Evolutionary conservation across 2,329 filamentous ascomycete genomes (phyloP).

Genomic region (Orbilia oligospora): DNA sequence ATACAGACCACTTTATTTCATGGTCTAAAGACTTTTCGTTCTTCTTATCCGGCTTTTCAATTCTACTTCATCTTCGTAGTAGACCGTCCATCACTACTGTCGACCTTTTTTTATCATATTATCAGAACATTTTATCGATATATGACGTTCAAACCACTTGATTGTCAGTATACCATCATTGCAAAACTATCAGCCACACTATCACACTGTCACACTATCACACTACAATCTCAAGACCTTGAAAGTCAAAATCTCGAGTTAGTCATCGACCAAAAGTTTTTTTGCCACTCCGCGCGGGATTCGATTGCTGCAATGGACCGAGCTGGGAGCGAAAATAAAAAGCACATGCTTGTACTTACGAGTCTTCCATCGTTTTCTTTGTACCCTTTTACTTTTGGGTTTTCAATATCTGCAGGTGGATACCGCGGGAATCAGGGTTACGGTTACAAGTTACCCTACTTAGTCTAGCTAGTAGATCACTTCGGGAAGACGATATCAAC

Average conservation of each 20-base stretch:
- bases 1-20: background rate
- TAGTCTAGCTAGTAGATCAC: slow-evolving; percentile 9
- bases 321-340: slow-evolving; percentile 43
- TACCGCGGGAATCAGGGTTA: slow-evolving; percentile 35
- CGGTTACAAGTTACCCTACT: slow-evolving; percentile 11
- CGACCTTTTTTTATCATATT: background rate
- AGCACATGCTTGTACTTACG: slow-evolving; percentile 18
- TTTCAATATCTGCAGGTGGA: slow-evolving; percentile 25
- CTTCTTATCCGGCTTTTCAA: background rate
- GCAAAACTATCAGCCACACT: background rate
- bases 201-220: slow-evolving; percentile 12
- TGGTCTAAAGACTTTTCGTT: slow-evolving; percentile 1
- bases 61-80: slow-evolving; percentile 1
- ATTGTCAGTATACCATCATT: background rate
- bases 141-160: background rate
- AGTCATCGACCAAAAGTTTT: slow-evolving; percentile 20
- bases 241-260: background rate
- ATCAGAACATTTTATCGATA: background rate
- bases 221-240: slow-evolving; percentile 25
- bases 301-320: slow-evolving; percentile 42
- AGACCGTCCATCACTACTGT: slow-evolving; percentile 13
- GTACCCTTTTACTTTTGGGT: background rate
- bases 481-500: slow-evolving; percentile 28
- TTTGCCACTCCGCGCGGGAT: slow-evolving; percentile 43
- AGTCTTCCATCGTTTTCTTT: slow-evolving; percentile 6